Conservation (phyloP, 345 rosid genomes). For the Sisymbrium irio region DNA sequence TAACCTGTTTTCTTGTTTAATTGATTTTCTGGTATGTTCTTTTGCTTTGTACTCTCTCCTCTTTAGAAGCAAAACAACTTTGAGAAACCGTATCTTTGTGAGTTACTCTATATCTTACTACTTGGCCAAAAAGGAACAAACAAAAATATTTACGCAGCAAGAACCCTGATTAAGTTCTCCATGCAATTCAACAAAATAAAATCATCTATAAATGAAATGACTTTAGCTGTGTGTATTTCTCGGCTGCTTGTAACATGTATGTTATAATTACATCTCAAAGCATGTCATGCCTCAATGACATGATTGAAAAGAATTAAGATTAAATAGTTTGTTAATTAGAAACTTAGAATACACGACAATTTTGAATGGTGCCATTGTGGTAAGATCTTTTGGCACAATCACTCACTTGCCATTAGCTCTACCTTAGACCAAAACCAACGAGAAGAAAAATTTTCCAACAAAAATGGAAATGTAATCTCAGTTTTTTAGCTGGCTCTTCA, state of each 20-base stretch:
- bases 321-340: background rate
- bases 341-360: conserved; percentile 1
- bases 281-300: background rate
- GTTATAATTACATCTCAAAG: background rate
- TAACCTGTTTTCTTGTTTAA: background rate
- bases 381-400: conserved; percentile 2
- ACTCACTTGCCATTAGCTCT: conserved; percentile 3
- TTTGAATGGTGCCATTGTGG: background rate
- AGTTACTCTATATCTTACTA: background rate
- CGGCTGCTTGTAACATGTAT: background rate
- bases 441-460: background rate
- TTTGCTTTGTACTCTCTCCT: too few relatives aligned
- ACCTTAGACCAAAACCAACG: conserved; percentile 6
- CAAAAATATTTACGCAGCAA: too few relatives aligned
- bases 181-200: background rate
- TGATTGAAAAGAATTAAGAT: background rate
- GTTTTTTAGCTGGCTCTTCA: background rate
- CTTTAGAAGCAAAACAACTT: too few relatives aligned
- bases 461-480: background rate
- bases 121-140: background rate
- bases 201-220: background rate
- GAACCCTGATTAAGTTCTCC: too few relatives aligned
- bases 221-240: background rate
- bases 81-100: too few relatives aligned
- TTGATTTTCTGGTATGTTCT: too few relatives aligned